Base-by-base conservation (phyloP, 1,284 basidiomycete genomes). In the Cutaneotrichosporon curvatum region DNA sequence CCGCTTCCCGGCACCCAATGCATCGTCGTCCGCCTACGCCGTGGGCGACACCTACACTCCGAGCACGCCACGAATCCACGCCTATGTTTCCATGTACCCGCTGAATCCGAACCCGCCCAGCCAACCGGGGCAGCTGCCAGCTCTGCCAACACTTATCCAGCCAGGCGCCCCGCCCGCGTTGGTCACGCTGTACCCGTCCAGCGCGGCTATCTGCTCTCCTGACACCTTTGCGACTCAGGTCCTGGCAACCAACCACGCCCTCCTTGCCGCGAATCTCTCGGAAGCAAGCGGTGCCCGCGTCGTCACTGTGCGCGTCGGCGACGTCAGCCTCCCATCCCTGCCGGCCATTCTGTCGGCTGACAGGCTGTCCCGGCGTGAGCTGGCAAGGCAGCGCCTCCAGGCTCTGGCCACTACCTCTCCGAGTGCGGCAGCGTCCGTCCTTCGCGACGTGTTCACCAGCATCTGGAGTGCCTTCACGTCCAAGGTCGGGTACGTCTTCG, bases 41-140 rank as follows among this genome's bases (percentile, higher is more conserved):
- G 28, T 25, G 3, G 37, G 37, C 21, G 64, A 69, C 45, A 62
- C 63, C 2, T 70, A 68, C 59, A 63, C 63, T 46, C 62, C 66
- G 6, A 46, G 47, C 11, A 45, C 65, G 14, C 65, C 67, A 1
- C 61, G 58, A 41, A 64, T 70, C 38, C 63, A 70, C 51, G 62
- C 70, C 3, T 70, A 66, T 53, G 45, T 70, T 33, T 69, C 68
- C 12, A 59, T 69, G 8, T 70, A 71, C 53, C 62, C 68, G 0
- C 62, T 66, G n/a, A 60, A 65, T 47, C 63, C 64, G 16, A 55
- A 49, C 9, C 65, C 62, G 14, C 63, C 65, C 0, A 53, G 51
- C 21, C 67, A 68, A 44, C 65, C 65, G 0, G 56, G 56, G 9
- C 60, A 63, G 4, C 59, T 71, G 0, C 69, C 69, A 0, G 69